Percentiles rank a stretch among this genome's conserved stretches.
phyloP scores from a whole-genome alignment of 495 filamentous ascomycete genomes.

The Neurospora sublineolata region DNA sequence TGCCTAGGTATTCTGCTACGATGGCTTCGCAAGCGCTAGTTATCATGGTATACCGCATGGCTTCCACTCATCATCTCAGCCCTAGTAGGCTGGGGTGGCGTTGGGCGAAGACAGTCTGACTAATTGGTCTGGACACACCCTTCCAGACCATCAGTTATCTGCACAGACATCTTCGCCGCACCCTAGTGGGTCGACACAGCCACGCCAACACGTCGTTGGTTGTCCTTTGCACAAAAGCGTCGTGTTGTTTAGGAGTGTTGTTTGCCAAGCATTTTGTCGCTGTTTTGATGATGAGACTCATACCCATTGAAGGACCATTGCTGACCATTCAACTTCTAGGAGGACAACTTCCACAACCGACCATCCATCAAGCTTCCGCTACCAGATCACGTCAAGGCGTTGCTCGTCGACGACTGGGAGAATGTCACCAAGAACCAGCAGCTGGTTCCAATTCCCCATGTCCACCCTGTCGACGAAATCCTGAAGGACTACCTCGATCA shows the following conservation, averaged over 20 bases:
- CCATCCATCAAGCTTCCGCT: conserved; percentile 72
- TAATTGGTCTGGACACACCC: background rate
- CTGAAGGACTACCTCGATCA: conserved; percentile 63
- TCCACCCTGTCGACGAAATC: conserved; percentile 61
- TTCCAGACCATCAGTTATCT: background rate
- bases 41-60: background rate
- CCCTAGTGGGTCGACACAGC: background rate
- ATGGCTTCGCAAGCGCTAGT: background rate
- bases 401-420: conserved; percentile 97
- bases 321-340: conserved; percentile 38
- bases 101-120: background rate
- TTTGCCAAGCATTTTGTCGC: background rate
- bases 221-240: background rate
- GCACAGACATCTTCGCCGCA: background rate
- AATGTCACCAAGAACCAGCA: conserved; percentile 90
- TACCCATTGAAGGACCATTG: conserved; percentile 11
- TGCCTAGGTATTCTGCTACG: background rate
- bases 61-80: background rate
- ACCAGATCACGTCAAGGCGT: conserved; percentile 75
- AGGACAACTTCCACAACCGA: conserved; percentile 68
- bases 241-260: background rate
- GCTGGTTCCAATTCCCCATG: conserved; percentile 72
- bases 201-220: background rate
- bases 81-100: background rate
- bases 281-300: background rate